Evolutionary conservation across 2,329 filamentous ascomycete species (phyloP).

Genomic region (Ceratocystis ficicola): DNA sequence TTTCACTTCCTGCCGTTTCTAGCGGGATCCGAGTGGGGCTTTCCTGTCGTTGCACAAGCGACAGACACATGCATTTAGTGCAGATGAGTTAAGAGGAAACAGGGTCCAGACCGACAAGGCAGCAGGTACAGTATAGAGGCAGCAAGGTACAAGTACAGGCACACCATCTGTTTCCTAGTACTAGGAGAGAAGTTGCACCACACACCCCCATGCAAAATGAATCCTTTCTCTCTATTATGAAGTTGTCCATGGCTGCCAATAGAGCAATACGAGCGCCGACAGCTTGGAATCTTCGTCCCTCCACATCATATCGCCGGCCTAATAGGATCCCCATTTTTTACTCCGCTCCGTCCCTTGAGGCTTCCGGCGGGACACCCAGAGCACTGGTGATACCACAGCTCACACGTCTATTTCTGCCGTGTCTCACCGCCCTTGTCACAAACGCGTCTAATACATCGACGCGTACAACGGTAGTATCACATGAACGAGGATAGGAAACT

Average conservation of each 20-base stretch:
- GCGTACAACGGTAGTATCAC: background rate
- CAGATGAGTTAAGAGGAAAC: background rate
- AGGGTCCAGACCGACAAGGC: background rate
- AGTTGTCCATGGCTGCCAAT: too few species aligned
- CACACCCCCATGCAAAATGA: too few species aligned
- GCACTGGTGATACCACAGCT: background rate
- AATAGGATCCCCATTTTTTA: too few species aligned
- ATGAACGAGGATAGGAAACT: background rate
- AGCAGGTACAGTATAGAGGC: background rate
- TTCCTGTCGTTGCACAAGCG: background rate
- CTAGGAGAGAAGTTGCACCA: too few species aligned
- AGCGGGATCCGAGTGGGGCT: background rate
- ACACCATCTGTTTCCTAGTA: too few species aligned
- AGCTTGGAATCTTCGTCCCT: too few species aligned
- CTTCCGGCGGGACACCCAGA: too few species aligned
- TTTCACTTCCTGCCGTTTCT: conserved; percentile 7
- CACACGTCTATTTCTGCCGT: background rate
- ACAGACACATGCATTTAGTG: background rate
- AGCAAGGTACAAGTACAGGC: background rate
- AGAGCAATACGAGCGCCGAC: too few species aligned
- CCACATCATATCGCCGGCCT: too few species aligned
- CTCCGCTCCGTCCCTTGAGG: too few species aligned
- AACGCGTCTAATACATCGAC: background rate
- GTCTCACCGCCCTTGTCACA: background rate
- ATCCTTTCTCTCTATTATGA: too few species aligned